Conservation (phyloP, 495 filamentous ascomycete genomes). For the Aspergillus asperescens region DNA sequence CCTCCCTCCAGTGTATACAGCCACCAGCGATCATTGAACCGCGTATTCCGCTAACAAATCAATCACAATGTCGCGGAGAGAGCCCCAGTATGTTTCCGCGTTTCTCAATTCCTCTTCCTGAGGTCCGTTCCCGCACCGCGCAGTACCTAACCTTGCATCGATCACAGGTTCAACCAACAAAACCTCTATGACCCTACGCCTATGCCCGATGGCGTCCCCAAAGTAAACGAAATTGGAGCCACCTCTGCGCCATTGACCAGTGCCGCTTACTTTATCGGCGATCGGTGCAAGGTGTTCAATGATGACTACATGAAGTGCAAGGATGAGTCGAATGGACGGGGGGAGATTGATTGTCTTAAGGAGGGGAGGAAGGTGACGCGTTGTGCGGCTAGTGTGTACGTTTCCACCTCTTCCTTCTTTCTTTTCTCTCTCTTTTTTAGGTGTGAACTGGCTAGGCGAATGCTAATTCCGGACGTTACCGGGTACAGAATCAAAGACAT, state of each 20-base stretch:
- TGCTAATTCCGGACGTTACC: constrained; percentile 1
- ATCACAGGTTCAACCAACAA: constrained; percentile 80
- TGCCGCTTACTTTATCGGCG: constrained; percentile 96
- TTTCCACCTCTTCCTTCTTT: no score
- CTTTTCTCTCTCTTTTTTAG: no score
- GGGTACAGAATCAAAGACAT: constrained; percentile 84
- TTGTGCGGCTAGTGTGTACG: constrained; percentile 94
- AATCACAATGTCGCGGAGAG: constrained; percentile 47
- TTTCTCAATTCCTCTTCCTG: not conserved
- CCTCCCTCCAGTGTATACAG: not conserved
- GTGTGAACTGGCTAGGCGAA: no score
- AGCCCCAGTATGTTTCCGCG: constrained; percentile 38
- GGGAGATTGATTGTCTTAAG: constrained; percentile 90
- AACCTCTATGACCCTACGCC: constrained; percentile 94
- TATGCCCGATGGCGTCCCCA: constrained; percentile 83
- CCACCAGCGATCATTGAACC: not conserved
- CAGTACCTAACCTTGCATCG: not conserved
- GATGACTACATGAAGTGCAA: constrained; percentile 99
- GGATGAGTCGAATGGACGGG: constrained; percentile 76
- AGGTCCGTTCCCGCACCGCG: not conserved
- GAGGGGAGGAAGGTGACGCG: constrained; percentile 94
- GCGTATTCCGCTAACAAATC: constrained; percentile 6
- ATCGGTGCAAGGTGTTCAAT: constrained; percentile 88
- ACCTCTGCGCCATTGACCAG: constrained; percentile 86
- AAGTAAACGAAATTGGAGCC: constrained; percentile 84